Base-by-base conservation (phyloP, 2,329 filamentous ascomycete genomes). In the Aspergillus melleus region DNA sequence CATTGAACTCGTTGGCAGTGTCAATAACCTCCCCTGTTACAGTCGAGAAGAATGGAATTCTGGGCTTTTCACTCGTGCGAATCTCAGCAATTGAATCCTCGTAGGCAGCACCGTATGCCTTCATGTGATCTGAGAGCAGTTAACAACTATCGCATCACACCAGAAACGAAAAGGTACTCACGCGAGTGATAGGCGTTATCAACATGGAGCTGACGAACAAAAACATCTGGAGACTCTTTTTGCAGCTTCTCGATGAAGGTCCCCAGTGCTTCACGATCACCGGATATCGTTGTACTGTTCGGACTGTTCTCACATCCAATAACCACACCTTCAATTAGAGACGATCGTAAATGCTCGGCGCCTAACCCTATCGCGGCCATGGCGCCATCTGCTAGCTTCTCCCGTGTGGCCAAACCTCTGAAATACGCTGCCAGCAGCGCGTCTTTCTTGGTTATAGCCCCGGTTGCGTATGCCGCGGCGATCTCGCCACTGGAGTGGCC, bases 281-380 rank as follows among this genome's bases (percentile, higher is more conserved):
- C 61, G 14, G 61, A 63, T 2, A 61, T 14, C 2, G 59, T 63
- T 50, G 61, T 20, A 19, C 32, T 42, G 5, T 20, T 22, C 16
- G 52, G 52, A 11, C 58, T 62, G 36, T 68, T 68, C 8, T 61
- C 54, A 22, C 66, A 66, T 5, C 62, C 65, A 30, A 67, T 50
- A 2, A 55, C n/a, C 1, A 65, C 26, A 4, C 46, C 30, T 8
- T 30, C 36, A 6, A 42, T 16, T 8, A 65, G 24, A 22, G 49
- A 61, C 4, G 46, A 3, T 14, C 19, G 32, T 1, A 61, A 55
- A 4, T 61, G 55, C 14, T 10, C 30, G 12, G 16, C 16, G 4
- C 54, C 36, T 19, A 66, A 32, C 1, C 64, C 64, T 29, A 64
- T 55, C n/a, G 63, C 64, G 4, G 57, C 52, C 66, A 68, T 68